Base-by-base conservation (phyloP, 2,329 filamentous ascomycete species). In the Annulohypoxylon truncatum region DNA sequence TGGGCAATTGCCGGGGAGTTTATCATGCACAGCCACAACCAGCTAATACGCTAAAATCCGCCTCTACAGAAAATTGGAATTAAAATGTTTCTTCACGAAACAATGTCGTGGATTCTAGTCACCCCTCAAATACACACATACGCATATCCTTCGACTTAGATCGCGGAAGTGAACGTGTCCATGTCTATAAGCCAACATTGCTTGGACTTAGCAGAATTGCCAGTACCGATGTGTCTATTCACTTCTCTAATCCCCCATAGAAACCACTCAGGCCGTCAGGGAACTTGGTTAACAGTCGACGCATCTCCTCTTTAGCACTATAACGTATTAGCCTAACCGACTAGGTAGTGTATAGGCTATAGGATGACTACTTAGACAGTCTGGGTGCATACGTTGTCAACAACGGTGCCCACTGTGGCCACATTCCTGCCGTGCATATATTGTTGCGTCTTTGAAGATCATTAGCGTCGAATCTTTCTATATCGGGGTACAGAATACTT, bases 241-340 rank as follows among this genome's bases (percentile, higher is more conserved):
- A 46, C 38, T 46, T 4, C 15, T 54, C 12, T 9, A 5, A 13
- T 44, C 46, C 42, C 35, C 35, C 29, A 3, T 50, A n/a, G 24
- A 71, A 65, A n/a, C 48, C 63, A 47, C 56, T 61, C 3, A 69
- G 4, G 8, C 68, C 66, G 13, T 67, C 48, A 9, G 63, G 66
- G 35, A 67, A 31, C 29, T 69, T 71, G 4, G 47, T 51, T 5
- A 71, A 51, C 8, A 69, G 67, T 10, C 64, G 50, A 10, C 24
- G 52, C 67, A 71, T 71, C 42, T 67, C 61, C 2, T 64, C 40
- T 42, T 68, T 69, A 15, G 62, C 60, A 13, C 38, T 67, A 29
- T 26, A 35, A 10, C 29, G n/a, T 31, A 31, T 67, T 28, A 62
- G 63, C 24, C 8, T 10, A 48, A 29, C 18, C 9, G 24, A 40